A percentile compares a stretch with the other conserved stretches of the same genome.
These are phyloP conservation scores for Phytophthora pistaciae DNA, from an alignment of 352 stramenopile genomes.

Conservation along the genomic window DNA sequence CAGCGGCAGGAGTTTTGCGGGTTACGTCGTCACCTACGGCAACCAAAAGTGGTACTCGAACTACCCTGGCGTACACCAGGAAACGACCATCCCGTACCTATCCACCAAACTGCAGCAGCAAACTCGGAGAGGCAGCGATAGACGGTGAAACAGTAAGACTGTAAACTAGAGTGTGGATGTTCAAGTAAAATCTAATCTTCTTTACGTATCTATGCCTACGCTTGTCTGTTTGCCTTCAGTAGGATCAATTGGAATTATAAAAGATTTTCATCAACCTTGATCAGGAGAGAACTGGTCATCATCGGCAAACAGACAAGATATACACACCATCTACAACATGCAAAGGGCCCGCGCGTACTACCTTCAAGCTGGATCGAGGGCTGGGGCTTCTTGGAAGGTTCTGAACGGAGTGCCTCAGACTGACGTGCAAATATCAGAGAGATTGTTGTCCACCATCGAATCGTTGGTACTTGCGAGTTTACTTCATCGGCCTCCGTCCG, in stretches of 20 bases:
- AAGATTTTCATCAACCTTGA: slow-evolving; percentile 75
- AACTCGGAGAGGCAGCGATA: slow-evolving; percentile 7
- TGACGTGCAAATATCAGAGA: slow-evolving; percentile 91
- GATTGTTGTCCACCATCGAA: slow-evolving; percentile 69
- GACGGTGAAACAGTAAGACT: slow-evolving; percentile 9
- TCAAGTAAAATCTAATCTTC: slow-evolving; percentile 2
- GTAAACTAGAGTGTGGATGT: slow-evolving; percentile 15
- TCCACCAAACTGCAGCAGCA: slow-evolving; percentile 47
- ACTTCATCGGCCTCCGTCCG: slow-evolving; percentile 55
- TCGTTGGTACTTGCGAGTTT: slow-evolving; percentile 62
- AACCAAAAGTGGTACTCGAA: slow-evolving; percentile 59
- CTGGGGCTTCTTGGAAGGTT: background rate
- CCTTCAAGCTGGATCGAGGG: background rate
- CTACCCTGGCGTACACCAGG: slow-evolving; percentile 36
- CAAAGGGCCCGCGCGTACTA: slow-evolving; percentile 20
- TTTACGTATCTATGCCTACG: background rate
- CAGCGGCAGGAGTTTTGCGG: slow-evolving; percentile 37
- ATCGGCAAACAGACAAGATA: slow-evolving; percentile 52
- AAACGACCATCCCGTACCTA: slow-evolving; percentile 48
- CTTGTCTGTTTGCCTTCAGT: slow-evolving; percentile 65
- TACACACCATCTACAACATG: slow-evolving; percentile 30
- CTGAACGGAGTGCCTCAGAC: slow-evolving; percentile 70
- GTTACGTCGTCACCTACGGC: slow-evolving; percentile 52
- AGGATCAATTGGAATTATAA: slow-evolving; percentile 92
- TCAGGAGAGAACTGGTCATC: slow-evolving; percentile 83